phyloP scores from a whole-genome alignment of 225 moss, liverwort and hornwort genomes.

The Polytrichum commune region DNA sequence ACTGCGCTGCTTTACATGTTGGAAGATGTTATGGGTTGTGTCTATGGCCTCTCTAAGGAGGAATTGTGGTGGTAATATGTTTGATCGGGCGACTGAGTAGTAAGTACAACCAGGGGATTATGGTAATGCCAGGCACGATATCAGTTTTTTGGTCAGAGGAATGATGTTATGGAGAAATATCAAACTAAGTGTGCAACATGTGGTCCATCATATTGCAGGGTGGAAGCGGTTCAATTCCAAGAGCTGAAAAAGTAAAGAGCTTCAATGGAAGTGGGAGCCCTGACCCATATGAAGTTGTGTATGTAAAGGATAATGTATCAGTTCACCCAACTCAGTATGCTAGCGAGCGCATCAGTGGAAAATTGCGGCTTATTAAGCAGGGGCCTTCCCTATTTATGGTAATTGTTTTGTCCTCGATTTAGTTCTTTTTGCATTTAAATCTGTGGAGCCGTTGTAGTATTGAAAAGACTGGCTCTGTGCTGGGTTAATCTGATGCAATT shows the following conservation, averaged over 20 bases:
- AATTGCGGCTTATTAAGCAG: slow-evolving; percentile 89
- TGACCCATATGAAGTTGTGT: slow-evolving; percentile 86
- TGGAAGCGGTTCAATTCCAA: slow-evolving; percentile 26
- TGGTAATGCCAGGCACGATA: not conserved
- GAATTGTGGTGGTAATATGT: not conserved
- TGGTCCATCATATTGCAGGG: slow-evolving; percentile 16
- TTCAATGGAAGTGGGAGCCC: slow-evolving; percentile 44
- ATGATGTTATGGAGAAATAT: not conserved
- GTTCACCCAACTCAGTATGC: slow-evolving; percentile 85
- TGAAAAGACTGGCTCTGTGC: too few relatives aligned
- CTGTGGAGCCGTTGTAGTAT: too few relatives aligned
- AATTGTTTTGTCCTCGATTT: not conserved
- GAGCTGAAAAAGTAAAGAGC: slow-evolving; percentile 37
- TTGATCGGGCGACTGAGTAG: not conserved
- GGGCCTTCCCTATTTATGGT: slow-evolving; percentile 92
- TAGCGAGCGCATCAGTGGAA: slow-evolving; percentile 84
- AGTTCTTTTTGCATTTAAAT: not conserved
- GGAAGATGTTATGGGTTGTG: not conserved
- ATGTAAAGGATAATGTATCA: slow-evolving; percentile 88
- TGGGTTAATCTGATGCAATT: too few relatives aligned
- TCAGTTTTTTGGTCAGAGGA: not conserved
- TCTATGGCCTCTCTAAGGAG: not conserved
- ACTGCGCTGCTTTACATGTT: not conserved
- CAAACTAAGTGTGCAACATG: not conserved
- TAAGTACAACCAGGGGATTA: not conserved